These are phyloP conservation scores for Beauveria bassiana DNA, from an alignment of 2,329 filamentous ascomycete genomes.

Conservation along the genomic window DNA sequence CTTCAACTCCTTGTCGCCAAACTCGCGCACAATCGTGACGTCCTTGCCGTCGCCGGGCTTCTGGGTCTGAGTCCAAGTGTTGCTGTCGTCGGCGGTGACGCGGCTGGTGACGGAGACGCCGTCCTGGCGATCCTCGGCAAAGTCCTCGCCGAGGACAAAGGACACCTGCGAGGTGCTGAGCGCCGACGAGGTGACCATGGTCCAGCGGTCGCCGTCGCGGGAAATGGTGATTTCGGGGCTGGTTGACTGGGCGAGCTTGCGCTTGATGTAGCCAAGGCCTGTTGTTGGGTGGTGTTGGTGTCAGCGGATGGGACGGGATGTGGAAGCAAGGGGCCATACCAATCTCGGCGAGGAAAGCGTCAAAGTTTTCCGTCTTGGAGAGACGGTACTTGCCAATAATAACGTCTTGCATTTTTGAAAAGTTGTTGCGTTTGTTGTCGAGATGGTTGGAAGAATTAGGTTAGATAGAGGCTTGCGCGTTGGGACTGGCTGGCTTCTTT, in stretches of 20 bases:
- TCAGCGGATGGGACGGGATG: too few species aligned
- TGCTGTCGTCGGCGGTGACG: conserved; percentile 3
- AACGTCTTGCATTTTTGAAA: conserved; percentile 1
- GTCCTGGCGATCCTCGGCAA: conserved; percentile 10
- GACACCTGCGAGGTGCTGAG: conserved; percentile 5
- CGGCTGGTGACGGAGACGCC: conserved; percentile 11
- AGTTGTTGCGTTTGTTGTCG: neutral
- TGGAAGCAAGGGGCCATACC: neutral
- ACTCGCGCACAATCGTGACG: conserved; percentile 6
- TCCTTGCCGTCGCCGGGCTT: conserved; percentile 11
- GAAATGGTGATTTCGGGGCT: conserved; percentile 9
- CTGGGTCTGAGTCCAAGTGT: conserved; percentile 9
- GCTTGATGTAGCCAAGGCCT: conserved; percentile 12
- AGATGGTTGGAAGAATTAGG: neutral
- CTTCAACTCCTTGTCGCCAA: conserved; percentile 3
- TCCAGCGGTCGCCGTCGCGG: conserved; percentile 8
- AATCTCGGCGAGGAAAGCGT: conserved; percentile 9
- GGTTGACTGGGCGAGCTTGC: conserved; percentile 10
- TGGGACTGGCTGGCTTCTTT: neutral
- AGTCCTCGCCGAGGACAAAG: conserved; percentile 10
- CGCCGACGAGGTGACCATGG: conserved; percentile 8
- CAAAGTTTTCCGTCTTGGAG: conserved; percentile 12
- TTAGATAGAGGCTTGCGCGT: too few species aligned
- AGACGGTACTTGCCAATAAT: conserved; percentile 10
- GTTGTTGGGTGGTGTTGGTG: neutral